A percentile compares a stretch with the other conserved stretches of the same genome.
Evolutionary conservation across 2,329 filamentous ascomycete species (phyloP).

Genomic region (Alternaria ventricosa): DNA sequence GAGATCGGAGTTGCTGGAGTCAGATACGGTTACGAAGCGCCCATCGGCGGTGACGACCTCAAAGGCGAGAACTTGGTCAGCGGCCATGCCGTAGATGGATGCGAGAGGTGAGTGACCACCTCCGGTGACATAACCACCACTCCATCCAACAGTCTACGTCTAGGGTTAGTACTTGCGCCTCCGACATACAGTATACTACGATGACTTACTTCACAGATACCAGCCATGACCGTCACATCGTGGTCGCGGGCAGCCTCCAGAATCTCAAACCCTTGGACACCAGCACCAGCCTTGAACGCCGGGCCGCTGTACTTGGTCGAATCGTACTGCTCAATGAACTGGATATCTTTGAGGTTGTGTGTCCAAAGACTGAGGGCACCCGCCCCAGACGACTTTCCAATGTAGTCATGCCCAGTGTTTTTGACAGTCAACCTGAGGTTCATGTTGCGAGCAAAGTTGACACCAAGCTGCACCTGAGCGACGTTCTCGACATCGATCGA

Average conservation of each 20-base stretch:
- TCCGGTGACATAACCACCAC: conserved; percentile 16
- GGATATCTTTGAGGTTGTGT: conserved; percentile 31
- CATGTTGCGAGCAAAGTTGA: conserved; percentile 27
- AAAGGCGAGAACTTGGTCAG: conserved; percentile 32
- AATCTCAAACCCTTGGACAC: conserved; percentile 29
- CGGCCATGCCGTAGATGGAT: conserved; percentile 27
- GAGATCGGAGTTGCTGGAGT: conserved; percentile 17
- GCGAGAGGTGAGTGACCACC: conserved; percentile 31
- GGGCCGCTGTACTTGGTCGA: conserved; percentile 23
- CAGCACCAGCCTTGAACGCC: conserved; percentile 34
- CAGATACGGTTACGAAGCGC: conserved; percentile 27
- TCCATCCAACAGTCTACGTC: conserved; percentile 36
- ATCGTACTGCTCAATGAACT: conserved; percentile 18
- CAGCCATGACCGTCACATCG: conserved; percentile 30
- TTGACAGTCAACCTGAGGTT: conserved; percentile 27
- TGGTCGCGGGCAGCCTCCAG: conserved; percentile 22
- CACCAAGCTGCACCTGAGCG: conserved; percentile 21
- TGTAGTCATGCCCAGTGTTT: conserved; percentile 26
- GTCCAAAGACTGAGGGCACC: conserved; percentile 39
- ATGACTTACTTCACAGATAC: conserved; percentile 34
- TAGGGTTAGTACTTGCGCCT: neutral
- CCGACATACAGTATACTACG: too few relatives aligned
- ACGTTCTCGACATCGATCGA: conserved; percentile 21
- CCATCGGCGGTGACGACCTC: conserved; percentile 36
- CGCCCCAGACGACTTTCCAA: conserved; percentile 33